Evolutionary conservation across 2,329 filamentous ascomycete genomes (phyloP).

Genomic region (Aspergillus intermedius): DNA sequence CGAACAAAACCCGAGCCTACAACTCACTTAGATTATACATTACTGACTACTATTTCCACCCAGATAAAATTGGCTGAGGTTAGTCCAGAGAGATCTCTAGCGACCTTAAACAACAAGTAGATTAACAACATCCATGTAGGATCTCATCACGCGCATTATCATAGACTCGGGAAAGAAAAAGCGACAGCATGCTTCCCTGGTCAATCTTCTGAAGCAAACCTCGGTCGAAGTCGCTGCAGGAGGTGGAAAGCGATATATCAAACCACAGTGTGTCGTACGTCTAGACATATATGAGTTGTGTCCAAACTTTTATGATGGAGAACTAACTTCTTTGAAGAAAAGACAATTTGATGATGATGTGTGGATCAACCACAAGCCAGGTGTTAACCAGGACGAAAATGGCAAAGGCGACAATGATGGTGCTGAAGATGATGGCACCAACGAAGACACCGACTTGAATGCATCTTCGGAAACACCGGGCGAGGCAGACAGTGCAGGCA

Average conservation of each 20-base stretch:
- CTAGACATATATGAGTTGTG: too few species aligned
- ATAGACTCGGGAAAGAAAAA: constrained; percentile 1
- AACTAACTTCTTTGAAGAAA: too few species aligned
- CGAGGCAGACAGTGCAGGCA: too few species aligned
- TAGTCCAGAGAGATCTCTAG: not conserved
- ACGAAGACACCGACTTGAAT: not conserved
- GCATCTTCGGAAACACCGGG: too few species aligned
- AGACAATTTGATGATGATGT: too few species aligned
- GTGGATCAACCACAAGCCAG: not conserved
- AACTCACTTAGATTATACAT: too few species aligned
- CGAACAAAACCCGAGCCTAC: not conserved
- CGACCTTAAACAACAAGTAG: not conserved
- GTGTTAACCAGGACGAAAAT: not conserved
- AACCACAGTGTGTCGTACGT: constrained; percentile 9
- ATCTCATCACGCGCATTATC: constrained; percentile 1
- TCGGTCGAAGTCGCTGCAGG: constrained; percentile 7
- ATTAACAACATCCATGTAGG: not conserved
- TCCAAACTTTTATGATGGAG: too few species aligned
- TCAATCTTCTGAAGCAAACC: constrained; percentile 4
- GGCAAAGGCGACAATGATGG: not conserved
- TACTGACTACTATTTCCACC: not conserved
- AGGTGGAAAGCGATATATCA: constrained; percentile 7
- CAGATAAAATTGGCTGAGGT: constrained; percentile 1
- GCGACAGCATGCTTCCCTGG: constrained; percentile 2
- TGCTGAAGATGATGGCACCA: not conserved